A percentile compares a stretch with the other conserved stretches of the same genome.
phyloP scores from a whole-genome alignment of 352 stramenopile species.

The Thraustochytrium sp. region DNA sequence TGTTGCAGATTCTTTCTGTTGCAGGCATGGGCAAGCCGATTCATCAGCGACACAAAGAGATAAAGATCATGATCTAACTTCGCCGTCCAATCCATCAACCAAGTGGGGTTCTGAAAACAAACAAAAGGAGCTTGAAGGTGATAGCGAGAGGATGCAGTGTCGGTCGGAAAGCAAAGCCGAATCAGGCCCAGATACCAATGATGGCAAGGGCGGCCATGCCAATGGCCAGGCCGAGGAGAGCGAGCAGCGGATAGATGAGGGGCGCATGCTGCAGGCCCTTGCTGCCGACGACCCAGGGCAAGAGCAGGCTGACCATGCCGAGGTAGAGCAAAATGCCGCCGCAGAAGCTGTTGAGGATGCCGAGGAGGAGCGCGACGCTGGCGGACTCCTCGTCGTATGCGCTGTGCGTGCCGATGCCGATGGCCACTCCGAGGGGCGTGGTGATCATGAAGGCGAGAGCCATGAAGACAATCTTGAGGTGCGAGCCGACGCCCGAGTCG shows the following conservation, averaged over 20 bases:
- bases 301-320: constrained; percentile 61
- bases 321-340: constrained; percentile 66
- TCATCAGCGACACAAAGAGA: no score
- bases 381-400: constrained; percentile 58
- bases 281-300: constrained; percentile 67
- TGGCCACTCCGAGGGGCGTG: constrained; percentile 57
- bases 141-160: no score
- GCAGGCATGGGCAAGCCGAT: no score
- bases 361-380: constrained; percentile 60
- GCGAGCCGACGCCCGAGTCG: constrained; percentile 53
- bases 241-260: constrained; percentile 50
- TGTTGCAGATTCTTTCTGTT: no score
- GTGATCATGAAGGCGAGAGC: constrained; percentile 60
- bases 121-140: no score
- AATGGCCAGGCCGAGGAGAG: constrained; percentile 59
- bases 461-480: constrained; percentile 55
- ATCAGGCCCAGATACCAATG: constrained; percentile 64
- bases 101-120: no score
- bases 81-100: no score
- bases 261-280: constrained; percentile 56
- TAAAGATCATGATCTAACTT: no score
- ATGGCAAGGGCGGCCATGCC: constrained; percentile 61
- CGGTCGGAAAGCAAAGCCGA: no score
- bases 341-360: constrained; percentile 61
- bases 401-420: constrained; percentile 60